These are phyloP conservation scores for Cordyceps cicadae DNA, from an alignment of 2,329 filamentous ascomycete genomes.

Conservation along the genomic window DNA sequence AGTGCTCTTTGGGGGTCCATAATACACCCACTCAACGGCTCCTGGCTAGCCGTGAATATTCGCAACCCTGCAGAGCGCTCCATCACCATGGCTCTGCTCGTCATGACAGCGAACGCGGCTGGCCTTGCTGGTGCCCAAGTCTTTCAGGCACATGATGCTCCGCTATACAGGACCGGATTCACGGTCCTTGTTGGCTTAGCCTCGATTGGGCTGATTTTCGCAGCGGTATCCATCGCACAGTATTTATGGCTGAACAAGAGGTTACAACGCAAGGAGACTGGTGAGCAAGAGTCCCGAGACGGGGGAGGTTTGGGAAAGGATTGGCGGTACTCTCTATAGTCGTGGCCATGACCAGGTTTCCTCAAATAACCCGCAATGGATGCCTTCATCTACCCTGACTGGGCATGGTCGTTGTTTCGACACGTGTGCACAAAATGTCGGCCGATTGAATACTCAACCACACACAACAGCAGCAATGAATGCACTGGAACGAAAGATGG, in stretches of 20 bases:
- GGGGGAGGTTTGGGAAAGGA: neutral
- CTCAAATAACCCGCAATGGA: too few relatives aligned
- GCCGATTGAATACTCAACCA: too few relatives aligned
- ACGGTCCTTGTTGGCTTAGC: conserved; percentile 20
- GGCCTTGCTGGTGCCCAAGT: conserved; percentile 24
- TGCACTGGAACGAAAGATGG: too few relatives aligned
- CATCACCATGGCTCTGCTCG: conserved; percentile 25
- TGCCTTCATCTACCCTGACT: too few relatives aligned
- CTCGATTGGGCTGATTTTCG: conserved; percentile 17
- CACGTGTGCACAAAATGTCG: too few relatives aligned
- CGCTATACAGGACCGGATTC: conserved; percentile 22
- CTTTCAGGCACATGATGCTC: conserved; percentile 23
- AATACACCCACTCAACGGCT: conserved; percentile 17
- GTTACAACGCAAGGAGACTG: neutral
- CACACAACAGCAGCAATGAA: too few relatives aligned
- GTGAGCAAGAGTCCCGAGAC: neutral
- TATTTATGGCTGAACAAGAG: conserved; percentile 32
- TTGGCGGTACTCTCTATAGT: neutral
- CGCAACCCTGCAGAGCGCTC: conserved; percentile 22
- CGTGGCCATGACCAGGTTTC: too few relatives aligned
- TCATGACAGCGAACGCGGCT: conserved; percentile 25
- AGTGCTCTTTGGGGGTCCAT: neutral
- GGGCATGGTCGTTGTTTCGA: too few relatives aligned
- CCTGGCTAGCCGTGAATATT: conserved; percentile 24
- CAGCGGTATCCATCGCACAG: conserved; percentile 18